Conservation (phyloP, 2,329 filamentous ascomycete species). For the Albophoma yamanashiensis region DNA sequence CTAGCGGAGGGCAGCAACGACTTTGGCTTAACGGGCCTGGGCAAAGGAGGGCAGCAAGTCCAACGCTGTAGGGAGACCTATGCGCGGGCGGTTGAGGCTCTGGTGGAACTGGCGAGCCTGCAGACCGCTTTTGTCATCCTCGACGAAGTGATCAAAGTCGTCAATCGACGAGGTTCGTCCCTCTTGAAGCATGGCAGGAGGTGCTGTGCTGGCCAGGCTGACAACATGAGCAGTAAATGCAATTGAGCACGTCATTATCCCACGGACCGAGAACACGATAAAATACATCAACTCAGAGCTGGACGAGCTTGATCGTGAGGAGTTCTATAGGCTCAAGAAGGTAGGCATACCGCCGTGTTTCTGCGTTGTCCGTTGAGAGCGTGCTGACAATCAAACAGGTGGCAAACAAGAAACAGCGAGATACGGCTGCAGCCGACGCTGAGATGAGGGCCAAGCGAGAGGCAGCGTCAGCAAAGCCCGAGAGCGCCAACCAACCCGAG, state of each 20-base stretch:
- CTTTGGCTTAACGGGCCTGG: constrained; percentile 89
- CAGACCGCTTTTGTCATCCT: constrained; percentile 97
- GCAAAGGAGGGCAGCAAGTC: constrained; percentile 95
- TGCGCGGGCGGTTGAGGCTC: constrained; percentile 84
- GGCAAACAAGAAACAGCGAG: constrained; percentile 72
- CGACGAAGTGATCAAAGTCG: constrained; percentile 98
- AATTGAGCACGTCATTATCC: constrained; percentile 95
- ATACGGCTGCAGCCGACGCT: constrained; percentile 59
- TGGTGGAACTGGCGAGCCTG: constrained; percentile 88
- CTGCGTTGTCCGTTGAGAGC: neutral
- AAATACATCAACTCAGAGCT: constrained; percentile 99
- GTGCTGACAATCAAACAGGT: constrained; percentile 31
- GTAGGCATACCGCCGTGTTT: constrained; percentile 8
- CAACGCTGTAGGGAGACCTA: constrained; percentile 94
- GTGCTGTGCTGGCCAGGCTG: constrained; percentile 8
- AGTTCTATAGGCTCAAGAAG: constrained; percentile 97
- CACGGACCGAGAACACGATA: constrained; percentile 98
- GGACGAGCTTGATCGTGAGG: constrained; percentile 93
- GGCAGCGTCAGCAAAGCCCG: constrained; percentile 22
- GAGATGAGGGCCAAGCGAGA: constrained; percentile 67
- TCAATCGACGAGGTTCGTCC: constrained; percentile 76
- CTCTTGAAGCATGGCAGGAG: neutral
- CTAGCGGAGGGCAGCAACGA: constrained; percentile 84
- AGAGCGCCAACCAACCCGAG: constrained; percentile 23
- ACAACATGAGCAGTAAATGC: constrained; percentile 59